Evolutionary conservation across 495 filamentous ascomycete genomes (phyloP).

Genomic region (Annulohypoxylon stygium): DNA sequence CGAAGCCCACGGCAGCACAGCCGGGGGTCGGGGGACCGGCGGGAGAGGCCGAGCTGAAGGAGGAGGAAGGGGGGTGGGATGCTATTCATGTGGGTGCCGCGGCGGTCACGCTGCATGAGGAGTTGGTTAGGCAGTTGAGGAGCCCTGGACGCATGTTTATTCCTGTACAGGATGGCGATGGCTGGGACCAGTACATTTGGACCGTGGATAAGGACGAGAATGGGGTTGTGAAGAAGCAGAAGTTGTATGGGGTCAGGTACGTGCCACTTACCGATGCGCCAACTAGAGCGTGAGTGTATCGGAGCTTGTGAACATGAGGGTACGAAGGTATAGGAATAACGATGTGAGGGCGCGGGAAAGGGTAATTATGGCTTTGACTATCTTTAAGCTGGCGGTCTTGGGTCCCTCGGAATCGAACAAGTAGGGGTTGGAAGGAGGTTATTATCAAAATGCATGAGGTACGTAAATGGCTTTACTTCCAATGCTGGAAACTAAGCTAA

Average conservation of each 20-base stretch:
- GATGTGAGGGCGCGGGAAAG: neutral
- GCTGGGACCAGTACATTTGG: conserved; percentile 81
- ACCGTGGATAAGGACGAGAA: conserved; percentile 87
- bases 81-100: conserved; percentile 97
- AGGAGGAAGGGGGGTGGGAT: conserved; percentile 71
- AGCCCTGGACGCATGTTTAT: conserved; percentile 87
- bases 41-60: conserved; percentile 51
- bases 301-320: too few relatives aligned
- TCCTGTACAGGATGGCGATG: conserved; percentile 75
- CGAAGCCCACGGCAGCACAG: conserved; percentile 50
- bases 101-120: conserved; percentile 77
- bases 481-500: neutral
- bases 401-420: neutral
- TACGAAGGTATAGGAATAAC: neutral
- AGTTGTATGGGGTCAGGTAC: conserved; percentile 86
- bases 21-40: conserved; percentile 46
- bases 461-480: neutral
- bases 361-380: neutral
- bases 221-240: conserved; percentile 79
- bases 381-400: neutral
- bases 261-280: conserved; percentile 94
- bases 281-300: conserved; percentile 11
- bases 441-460: neutral
- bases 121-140: conserved; percentile 81
- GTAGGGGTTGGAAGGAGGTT: neutral